These are phyloP conservation scores for Aspergillus cristatus DNA, from an alignment of 495 filamentous ascomycete species.

Conservation along the genomic window DNA sequence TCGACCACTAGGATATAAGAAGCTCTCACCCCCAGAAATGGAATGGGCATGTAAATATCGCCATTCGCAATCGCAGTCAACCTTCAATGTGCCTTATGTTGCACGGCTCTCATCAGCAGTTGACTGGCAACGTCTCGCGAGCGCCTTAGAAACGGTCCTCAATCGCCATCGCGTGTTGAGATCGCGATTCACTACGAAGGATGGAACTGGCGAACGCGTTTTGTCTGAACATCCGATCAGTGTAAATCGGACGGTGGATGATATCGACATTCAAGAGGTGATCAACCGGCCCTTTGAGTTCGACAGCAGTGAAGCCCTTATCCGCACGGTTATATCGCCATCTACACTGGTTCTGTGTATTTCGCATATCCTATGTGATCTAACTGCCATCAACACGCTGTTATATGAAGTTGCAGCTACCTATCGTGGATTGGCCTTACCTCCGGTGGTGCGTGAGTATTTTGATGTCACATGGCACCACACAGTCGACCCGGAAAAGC, in stretches of 20 bases:
- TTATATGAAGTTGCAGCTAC: conserved; percentile 7
- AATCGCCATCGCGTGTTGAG: conserved; percentile 7
- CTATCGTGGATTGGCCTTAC: conserved; percentile 5
- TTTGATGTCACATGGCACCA: conserved; percentile 1
- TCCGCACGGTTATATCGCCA: conserved; percentile 11
- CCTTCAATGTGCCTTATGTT: conserved; percentile 7
- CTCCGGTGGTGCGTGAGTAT: not conserved
- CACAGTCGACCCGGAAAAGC: not conserved
- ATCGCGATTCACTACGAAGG: conserved; percentile 1
- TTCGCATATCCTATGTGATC: conserved; percentile 20
- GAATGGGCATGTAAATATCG: conserved; percentile 1
- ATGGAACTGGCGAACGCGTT: too few relatives aligned
- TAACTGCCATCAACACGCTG: conserved; percentile 12
- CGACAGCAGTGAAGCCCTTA: not conserved
- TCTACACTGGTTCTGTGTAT: conserved; percentile 8
- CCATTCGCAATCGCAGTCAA: conserved; percentile 2
- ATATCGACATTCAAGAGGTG: not conserved
- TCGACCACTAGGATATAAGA: not conserved
- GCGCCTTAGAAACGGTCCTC: conserved; percentile 7
- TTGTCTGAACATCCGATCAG: too few relatives aligned
- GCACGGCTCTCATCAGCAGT: conserved; percentile 1
- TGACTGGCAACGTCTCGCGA: conserved; percentile 2
- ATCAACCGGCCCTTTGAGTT: conserved; percentile 11
- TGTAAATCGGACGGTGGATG: not conserved
- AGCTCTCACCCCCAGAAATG: not conserved